Percentiles rank a stretch among this genome's conserved stretches.
Conservation (phyloP, 176 grass and related monocot species). For the Oryza punctata region DNA sequence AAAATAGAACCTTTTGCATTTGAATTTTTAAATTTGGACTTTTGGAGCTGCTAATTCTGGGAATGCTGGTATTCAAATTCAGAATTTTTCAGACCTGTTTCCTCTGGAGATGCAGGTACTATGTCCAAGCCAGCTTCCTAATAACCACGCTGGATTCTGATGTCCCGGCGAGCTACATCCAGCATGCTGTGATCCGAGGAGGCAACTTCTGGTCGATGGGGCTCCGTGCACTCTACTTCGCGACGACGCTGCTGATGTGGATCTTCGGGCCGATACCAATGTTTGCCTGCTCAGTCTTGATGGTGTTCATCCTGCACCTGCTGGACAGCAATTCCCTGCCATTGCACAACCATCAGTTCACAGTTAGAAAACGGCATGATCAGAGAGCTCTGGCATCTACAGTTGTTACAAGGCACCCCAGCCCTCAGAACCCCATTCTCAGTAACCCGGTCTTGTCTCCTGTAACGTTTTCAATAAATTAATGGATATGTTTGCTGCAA, state of each 20-base stretch:
- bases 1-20: background rate
- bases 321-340: constrained; percentile 80
- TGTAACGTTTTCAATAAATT: constrained; percentile 39
- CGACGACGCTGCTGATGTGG: constrained; percentile 87
- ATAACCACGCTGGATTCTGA: constrained; percentile 81
- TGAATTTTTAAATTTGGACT: background rate
- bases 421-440: constrained; percentile 26
- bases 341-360: constrained; percentile 72
- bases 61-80: background rate
- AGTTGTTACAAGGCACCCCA: constrained; percentile 2
- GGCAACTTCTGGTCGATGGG: constrained; percentile 93
- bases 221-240: constrained; percentile 78
- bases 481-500: constrained; percentile 6
- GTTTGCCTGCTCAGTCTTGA: constrained; percentile 71
- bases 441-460: constrained; percentile 42
- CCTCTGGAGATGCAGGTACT: constrained; percentile 52
- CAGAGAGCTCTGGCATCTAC: background rate
- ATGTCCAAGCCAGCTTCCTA: constrained; percentile 91
- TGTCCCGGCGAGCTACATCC: constrained; percentile 70
- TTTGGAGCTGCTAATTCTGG: background rate
- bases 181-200: constrained; percentile 66
- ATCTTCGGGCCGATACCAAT: constrained; percentile 85
- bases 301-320: constrained; percentile 76
- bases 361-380: constrained; percentile 36
- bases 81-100: background rate